Evolutionary conservation across 2,329 filamentous ascomycete genomes (phyloP).

Genomic region (Aspergillus tamarii): DNA sequence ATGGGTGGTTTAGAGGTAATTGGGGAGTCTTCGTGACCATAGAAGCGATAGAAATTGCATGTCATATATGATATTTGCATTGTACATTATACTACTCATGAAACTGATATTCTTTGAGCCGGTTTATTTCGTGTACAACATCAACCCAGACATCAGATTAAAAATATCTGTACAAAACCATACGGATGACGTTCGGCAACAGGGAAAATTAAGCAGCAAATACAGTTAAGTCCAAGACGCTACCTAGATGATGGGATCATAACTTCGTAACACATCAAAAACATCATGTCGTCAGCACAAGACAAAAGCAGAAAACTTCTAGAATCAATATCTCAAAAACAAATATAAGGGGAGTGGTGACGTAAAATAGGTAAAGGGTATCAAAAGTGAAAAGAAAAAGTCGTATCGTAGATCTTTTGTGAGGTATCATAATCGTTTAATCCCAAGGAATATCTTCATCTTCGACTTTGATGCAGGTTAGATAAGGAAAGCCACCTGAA

Average conservation of each 20-base stretch:
- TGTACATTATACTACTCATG: slow-evolving; percentile 5
- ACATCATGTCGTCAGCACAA: slow-evolving; percentile 10
- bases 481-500: slow-evolving; percentile 58
- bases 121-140: background rate
- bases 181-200: background rate
- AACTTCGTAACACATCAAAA: slow-evolving; percentile 11
- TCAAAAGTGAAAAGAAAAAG: slow-evolving; percentile 14
- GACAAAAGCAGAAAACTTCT: slow-evolving; percentile 6
- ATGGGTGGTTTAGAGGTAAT: slow-evolving; percentile 79
- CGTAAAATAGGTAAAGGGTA: slow-evolving; percentile 16
- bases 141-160: background rate
- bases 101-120: background rate
- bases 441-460: slow-evolving; percentile 68
- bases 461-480: slow-evolving; percentile 67
- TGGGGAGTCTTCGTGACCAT: slow-evolving; percentile 33
- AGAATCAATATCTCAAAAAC: slow-evolving; percentile 3
- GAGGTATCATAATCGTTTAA: slow-evolving; percentile 21
- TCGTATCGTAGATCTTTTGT: slow-evolving; percentile 4
- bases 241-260: slow-evolving; percentile 8
- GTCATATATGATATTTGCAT: background rate
- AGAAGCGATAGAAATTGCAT: background rate
- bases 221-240: background rate
- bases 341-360: background rate
- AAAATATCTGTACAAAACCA: slow-evolving; percentile 2
- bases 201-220: background rate